Evolutionary conservation across 2,329 filamentous ascomycete genomes (phyloP), one percentile per base, ranked within the genome.

Genomic region (Pseudodiploospora longispora): DNA sequence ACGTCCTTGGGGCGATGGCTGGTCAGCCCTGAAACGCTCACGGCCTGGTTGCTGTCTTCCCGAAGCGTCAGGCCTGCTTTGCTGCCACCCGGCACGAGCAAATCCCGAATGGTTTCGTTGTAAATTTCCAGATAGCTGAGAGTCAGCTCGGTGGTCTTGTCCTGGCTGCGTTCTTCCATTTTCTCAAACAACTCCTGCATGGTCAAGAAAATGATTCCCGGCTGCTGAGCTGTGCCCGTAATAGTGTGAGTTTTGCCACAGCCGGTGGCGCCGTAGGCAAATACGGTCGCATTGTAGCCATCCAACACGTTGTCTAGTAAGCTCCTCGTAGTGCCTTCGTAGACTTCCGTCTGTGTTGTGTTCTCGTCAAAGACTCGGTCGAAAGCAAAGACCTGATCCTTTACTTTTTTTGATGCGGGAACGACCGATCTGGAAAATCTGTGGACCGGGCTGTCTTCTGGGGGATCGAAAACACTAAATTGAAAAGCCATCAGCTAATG

Each of bases 241-340:
- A 98, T 98, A 7, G 93, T 98, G 64, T 98, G 93, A 27, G 93
- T 98, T 70, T 98, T 98, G 65, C 93, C 93, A 65, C 93, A 98
- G 34, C 93, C 93, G 1, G 93, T 98, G 34, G 93, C 93, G 54
- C 93, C 93, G 64, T 98, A 98, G 40, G 93, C 93, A 62, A 98
- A 98, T 4, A 98, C 93, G 0, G 93, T 98, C 39, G 93, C 93
- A 71, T 98, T 98, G 74, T 96, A 98, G 52, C 93, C 93, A 54
- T 98, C 90, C 47, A 98, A 74, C 10, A 98, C 90, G 60, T 85
- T 96, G 62, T 97, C 91, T 49, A 98, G 78, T n/a, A 98, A 77
- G 44, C 72, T 80, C 63, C 84, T 86, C 2, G 91, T 95, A 1
- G 93, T 97, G 10, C 87, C 78, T 64, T 97, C 93, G 71, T 97